Evolutionary conservation across 2,329 filamentous ascomycete genomes (phyloP), one percentile per base, ranked within the genome.

Genomic region (Colletotrichum abscissum): DNA sequence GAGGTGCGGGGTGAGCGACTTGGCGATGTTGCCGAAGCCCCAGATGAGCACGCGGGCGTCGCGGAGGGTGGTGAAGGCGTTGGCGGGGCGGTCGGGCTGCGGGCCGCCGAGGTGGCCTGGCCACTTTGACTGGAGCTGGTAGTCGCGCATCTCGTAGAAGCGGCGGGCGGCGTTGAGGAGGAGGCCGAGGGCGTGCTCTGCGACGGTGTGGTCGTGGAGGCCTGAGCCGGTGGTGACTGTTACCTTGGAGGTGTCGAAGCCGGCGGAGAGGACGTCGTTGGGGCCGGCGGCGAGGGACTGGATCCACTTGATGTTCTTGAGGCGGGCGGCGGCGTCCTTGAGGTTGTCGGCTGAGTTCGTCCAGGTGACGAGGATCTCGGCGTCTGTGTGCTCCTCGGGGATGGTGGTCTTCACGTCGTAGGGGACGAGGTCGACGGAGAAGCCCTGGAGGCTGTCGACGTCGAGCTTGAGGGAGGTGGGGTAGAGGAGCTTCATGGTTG

Each of bases 1-100:
- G 4, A 92, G 82, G 76, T 85, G 84, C 26, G 90, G 90, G 5
- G 87, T 83, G 49, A 92, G 86, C 1, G 84, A 84, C 84, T 91
- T 91, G 38, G 89, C 91, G 65, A 92, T 92, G 80, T 92, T 92
- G 69, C 91, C 91, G 77, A 90, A 92, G 12, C 91, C 91, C 91
- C 91, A 92, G 77, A 92, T 84, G 38, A 89, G 81, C 4, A 92
- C 84, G 76, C 86, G 86, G 6, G 91, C 89, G 73, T 88, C 88
- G 52, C 89, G 85, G 75, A 92, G 84, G 9, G 89, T 89, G 3
- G 88, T 90, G 82, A 92, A 92, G 12, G 84, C 82, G 58, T 85
- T 87, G 65, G 84, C 83, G 4, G 89, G 89, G 22, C 89, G 84
- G 75, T 91, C 89, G 11, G 88, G 88, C 81, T 90, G 89, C 8